Percentiles rank a stretch among this genome's conserved stretches.
phyloP scores from a whole-genome alignment of 805 yeast genomes.

The Myxozyma neglecta region DNA sequence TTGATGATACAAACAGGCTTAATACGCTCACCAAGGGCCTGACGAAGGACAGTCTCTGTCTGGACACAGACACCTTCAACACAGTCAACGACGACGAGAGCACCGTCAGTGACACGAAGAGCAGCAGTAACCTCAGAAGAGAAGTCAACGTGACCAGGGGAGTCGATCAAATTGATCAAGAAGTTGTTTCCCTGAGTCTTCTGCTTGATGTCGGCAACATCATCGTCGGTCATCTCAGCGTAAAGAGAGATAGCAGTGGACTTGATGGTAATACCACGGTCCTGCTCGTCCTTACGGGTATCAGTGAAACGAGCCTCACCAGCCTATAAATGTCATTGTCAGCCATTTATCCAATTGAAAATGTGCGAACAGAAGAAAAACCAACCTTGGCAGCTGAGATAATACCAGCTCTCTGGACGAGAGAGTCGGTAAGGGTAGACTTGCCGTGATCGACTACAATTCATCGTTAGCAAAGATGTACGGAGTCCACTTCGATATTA shows the following conservation, averaged over 20 bases:
- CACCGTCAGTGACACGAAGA: slow-evolving; percentile 99
- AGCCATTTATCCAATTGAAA: not conserved
- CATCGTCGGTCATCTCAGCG: slow-evolving; percentile 84
- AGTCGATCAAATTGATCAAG: slow-evolving; percentile 97
- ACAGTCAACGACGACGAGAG: slow-evolving; percentile 97
- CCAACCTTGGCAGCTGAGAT: slow-evolving; percentile 88
- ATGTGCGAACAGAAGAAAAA: not conserved
- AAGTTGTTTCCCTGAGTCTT: slow-evolving; percentile 88
- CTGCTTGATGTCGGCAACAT: slow-evolving; percentile 85
- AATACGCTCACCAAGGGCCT: slow-evolving; percentile 98
- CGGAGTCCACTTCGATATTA: not conserved
- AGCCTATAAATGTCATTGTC: slow-evolving; percentile 48
- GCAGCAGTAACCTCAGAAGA: slow-evolving; percentile 99
- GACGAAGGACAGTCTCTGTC: slow-evolving; percentile 99
- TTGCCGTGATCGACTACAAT: slow-evolving; percentile 95
- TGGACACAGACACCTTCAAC: slow-evolving; percentile 99
- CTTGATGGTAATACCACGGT: slow-evolving; percentile 99
- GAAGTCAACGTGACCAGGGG: slow-evolving; percentile 99
- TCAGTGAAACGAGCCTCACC: slow-evolving; percentile 99
- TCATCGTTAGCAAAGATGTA: not conserved
- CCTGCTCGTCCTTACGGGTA: slow-evolving; percentile 99
- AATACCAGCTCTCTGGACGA: slow-evolving; percentile 99
- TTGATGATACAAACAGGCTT: slow-evolving; percentile 97
- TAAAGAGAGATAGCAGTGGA: slow-evolving; percentile 97
- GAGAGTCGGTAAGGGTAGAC: slow-evolving; percentile 98